phyloP scores from a whole-genome alignment of 768 basidiomycete genomes.

The Suillus occidentalis region DNA sequence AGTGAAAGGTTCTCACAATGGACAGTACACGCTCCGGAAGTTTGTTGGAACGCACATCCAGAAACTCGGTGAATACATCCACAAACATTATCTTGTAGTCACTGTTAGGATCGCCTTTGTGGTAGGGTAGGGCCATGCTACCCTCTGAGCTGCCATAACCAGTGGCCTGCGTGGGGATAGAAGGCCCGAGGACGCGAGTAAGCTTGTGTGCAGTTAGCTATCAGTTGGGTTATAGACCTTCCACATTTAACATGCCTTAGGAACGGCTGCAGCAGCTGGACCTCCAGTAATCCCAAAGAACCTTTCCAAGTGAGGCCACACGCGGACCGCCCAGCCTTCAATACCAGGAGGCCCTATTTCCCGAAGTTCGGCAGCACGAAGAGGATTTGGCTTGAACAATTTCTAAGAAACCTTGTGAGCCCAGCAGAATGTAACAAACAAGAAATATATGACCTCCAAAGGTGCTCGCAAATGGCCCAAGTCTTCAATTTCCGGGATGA shows the following conservation, averaged over 20 bases:
- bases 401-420: background rate
- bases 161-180: constrained; percentile 3
- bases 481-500: constrained; percentile 8
- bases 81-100: background rate
- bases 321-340: constrained; percentile 5
- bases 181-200: constrained; percentile 7
- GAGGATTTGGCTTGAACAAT: constrained; percentile 7
- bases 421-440: background rate
- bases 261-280: constrained; percentile 1
- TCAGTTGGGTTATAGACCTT: background rate
- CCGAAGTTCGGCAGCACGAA: constrained; percentile 10
- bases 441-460: constrained; percentile 4
- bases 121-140: constrained; percentile 1
- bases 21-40: background rate
- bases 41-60: background rate
- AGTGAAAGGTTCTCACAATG: background rate
- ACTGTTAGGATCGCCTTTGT: background rate
- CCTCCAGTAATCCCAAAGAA: constrained; percentile 10
- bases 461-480: constrained; percentile 1
- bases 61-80: constrained; percentile 6
- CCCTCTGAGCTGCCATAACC: constrained; percentile 6
- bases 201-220: background rate
- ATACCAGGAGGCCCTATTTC: background rate
- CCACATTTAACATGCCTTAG: background rate
- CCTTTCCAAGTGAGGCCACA: constrained; percentile 7